Base-by-base conservation (phyloP, 352 stramenopile genomes). In the Phytophthora crassamura region DNA sequence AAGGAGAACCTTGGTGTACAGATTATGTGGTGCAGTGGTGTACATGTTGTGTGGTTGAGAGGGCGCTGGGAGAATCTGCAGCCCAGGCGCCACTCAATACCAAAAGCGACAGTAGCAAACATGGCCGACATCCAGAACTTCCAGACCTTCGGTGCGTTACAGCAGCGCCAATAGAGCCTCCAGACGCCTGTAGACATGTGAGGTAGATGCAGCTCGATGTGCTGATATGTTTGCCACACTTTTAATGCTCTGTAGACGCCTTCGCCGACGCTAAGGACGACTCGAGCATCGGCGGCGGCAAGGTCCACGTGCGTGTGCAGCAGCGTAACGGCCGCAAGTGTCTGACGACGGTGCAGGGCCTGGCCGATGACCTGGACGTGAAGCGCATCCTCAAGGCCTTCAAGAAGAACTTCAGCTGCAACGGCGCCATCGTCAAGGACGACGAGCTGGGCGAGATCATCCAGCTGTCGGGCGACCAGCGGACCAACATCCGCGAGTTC, bases 341-440 rank as follows among this genome's bases (percentile, higher is more conserved):
- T 97, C 97, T 99, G 77, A 99, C 97, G 50, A 99, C 98, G 7
- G 93, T 99, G 25, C 97, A 98, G 72, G 98, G 97, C 34, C 86
- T 99, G 53, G 97, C 97, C 1, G 93, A 99, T 59, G 97, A 99
- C 83, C 85, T 99, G 60, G 97, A 99, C 74, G 84, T 99, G 50
- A 99, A 99, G 87, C 89, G 97, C 53, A 99, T 99, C 82, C 96
- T 98, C 66, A 99, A 99, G 83, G 98, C 97, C 46, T 99, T 99
- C 76, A 99, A 99, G 91, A 99, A 99, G 88, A 99, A 99, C 82
- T 99, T 99, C 75, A 98, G 91, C 75, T 99, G 98, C 86, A 99
- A 99, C 85, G 98, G 98, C 55, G 97, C 97, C 54, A 96, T 99
- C 36, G 96, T 99, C 50, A 98, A 99, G 70, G 97, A 99, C 78